Evolutionary conservation across 2,329 filamentous ascomycete species (phyloP), one percentile per base, ranked within the genome.

Genomic region (Geosmithia morbida): DNA sequence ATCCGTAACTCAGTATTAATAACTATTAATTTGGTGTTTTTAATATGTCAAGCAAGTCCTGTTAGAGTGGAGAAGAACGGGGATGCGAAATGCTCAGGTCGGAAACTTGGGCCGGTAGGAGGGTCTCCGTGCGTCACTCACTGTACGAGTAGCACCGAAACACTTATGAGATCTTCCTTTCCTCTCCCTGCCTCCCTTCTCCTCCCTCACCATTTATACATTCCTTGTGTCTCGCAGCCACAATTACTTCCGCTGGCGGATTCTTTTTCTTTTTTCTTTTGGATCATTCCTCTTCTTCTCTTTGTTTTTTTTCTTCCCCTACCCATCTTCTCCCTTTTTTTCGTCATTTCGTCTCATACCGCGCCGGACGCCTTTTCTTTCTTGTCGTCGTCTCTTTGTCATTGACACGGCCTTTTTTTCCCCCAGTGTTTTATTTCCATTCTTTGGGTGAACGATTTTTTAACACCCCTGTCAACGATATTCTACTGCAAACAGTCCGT

Each of bases 201-300:
- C 26, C 8, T 18, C 2, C 47, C 26, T 17, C 17, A 7, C 8
- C 33, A 19, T 47, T 29, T 40, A 29, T 40, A 41, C 41, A 41
- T 41, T 46, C 44, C 30, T 52, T 44, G 40, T 44, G 50, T 52
- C 46, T 40, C 29, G 48, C 50, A 48, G 49, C 44, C 44, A 47
- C 43, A 18, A 42, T 48, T 41, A 39, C 48, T 47, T 42, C 26
- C 44, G 41, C 48, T 46, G 37, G 41, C 30, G 17, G 37, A 43
- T 45, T 42, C 41, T 20, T 41, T 48, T 18, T 43, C 33, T 26
- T 17, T 50, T 44, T 41, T 48, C 46, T 46, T 44, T 48, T 48
- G 40, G 18, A 39, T 45, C 41, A 20, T n/a, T 46, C 44, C 13
- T 30, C 41, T 26, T 45, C 43, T 22, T 44, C 22, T 41, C 43